Evolutionary conservation across 2,329 filamentous ascomycete genomes (phyloP).

Genomic region (Colletotrichum sansevieriae): DNA sequence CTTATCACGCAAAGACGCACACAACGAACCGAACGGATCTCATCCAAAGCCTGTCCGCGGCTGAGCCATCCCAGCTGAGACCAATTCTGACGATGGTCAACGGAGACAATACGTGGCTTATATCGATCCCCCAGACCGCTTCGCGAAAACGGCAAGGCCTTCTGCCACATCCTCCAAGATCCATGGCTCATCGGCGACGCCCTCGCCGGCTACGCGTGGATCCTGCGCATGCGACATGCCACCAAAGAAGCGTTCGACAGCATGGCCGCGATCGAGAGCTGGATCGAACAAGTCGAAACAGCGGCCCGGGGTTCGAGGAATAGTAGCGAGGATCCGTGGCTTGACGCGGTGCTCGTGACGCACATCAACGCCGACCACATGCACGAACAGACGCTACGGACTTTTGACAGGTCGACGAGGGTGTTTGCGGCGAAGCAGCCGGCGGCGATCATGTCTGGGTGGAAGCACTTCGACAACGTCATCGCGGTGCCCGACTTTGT

Average conservation of each 20-base stretch:
- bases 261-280: background rate
- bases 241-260: slow-evolving; percentile 16
- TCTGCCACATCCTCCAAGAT: slow-evolving; percentile 51
- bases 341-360: slow-evolving; percentile 29
- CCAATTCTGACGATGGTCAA: slow-evolving; percentile 51
- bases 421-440: background rate
- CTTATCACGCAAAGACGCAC: no score
- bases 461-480: slow-evolving; percentile 4
- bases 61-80: background rate
- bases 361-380: slow-evolving; percentile 21
- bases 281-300: background rate
- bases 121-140: slow-evolving; percentile 50
- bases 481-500: background rate
- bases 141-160: slow-evolving; percentile 43
- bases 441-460: background rate
- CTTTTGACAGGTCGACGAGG: background rate
- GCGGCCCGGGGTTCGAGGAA: background rate
- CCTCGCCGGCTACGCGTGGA: background rate
- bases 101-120: slow-evolving; percentile 52
- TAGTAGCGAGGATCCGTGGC: background rate
- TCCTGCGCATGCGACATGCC: background rate
- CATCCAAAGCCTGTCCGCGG: background rate
- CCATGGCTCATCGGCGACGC: slow-evolving; percentile 49
- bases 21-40: background rate
- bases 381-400: slow-evolving; percentile 16